phyloP scores from a whole-genome alignment of 345 rosid genomes.

The Moricandia moricandioides region DNA sequence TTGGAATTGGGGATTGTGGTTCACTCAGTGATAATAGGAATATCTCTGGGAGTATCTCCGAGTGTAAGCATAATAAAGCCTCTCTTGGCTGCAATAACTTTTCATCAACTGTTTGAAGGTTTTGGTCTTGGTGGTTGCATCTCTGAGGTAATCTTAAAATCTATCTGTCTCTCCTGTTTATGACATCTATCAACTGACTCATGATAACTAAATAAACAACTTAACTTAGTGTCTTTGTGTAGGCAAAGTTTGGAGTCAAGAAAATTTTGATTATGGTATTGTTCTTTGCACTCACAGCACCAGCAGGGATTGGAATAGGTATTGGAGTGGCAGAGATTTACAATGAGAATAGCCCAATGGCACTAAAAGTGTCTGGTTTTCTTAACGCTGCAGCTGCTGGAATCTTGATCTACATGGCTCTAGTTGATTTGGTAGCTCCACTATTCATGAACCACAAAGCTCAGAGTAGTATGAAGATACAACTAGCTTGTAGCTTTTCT shows the following conservation, averaged over 20 bases:
- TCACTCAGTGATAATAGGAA: conserved; percentile 64
- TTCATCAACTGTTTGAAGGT: conserved; percentile 74
- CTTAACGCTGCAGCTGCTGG: conserved; percentile 57
- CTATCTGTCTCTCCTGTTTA: background rate
- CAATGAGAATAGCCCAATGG: conserved; percentile 48
- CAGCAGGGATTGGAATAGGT: conserved; percentile 55
- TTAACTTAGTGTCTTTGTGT: background rate
- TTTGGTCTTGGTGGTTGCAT: conserved; percentile 74
- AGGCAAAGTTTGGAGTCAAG: conserved; percentile 41
- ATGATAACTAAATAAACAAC: background rate
- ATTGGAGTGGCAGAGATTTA: conserved; percentile 43
- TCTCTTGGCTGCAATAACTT: conserved; percentile 54
- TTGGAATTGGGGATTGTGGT: conserved; percentile 65
- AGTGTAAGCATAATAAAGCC: conserved; percentile 47
- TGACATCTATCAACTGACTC: background rate
- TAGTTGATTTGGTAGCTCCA: conserved; percentile 60
- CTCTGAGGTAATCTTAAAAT: conserved; percentile 40
- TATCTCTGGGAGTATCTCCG: conserved; percentile 58
- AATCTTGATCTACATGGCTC: conserved; percentile 58
- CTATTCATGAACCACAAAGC: conserved; percentile 47
- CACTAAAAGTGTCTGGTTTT: conserved; percentile 49
- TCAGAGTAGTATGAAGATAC: conserved; percentile 40
- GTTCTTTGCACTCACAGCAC: conserved; percentile 58
- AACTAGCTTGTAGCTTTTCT: conserved; percentile 29
- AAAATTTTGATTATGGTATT: conserved; percentile 42